Percentiles rank a stretch among this genome's conserved stretches.
phyloP scores from a whole-genome alignment of 1,139 yeast genomes.

The Ogataea hybrid region DNA sequence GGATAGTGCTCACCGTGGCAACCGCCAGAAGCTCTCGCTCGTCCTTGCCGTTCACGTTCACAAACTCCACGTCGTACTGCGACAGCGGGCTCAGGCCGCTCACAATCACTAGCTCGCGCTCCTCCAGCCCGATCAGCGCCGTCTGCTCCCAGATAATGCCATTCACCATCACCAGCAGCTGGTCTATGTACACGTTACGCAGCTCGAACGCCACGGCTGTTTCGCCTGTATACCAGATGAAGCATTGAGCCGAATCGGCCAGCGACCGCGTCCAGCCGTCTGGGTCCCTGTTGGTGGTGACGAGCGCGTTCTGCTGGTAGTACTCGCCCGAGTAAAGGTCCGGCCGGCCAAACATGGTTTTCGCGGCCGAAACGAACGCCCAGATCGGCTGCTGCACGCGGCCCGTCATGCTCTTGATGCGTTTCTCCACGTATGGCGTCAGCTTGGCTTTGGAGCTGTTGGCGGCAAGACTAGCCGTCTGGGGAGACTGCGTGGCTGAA shows the following conservation, averaged over 20 bases:
- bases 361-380: conserved; percentile 63
- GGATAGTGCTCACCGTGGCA: conserved; percentile 44
- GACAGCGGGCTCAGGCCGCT: conserved; percentile 67
- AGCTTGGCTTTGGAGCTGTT: conserved; percentile 14
- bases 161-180: conserved; percentile 51
- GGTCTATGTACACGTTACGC: conserved; percentile 38
- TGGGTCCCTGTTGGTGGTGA: conserved; percentile 33
- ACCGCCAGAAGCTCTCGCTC: conserved; percentile 42
- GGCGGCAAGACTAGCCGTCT: neutral
- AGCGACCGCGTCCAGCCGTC: conserved; percentile 34
- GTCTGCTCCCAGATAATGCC: conserved; percentile 64
- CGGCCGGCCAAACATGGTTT: conserved; percentile 50
- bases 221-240: conserved; percentile 52
- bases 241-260: conserved; percentile 37
- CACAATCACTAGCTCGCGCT: conserved; percentile 47
- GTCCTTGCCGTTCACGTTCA: conserved; percentile 38
- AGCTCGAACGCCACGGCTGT: conserved; percentile 48
- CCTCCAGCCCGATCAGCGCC: conserved; percentile 38
- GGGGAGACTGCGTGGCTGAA: conserved; percentile 16
- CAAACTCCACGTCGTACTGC: conserved; percentile 65
- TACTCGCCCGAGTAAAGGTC: conserved; percentile 40
- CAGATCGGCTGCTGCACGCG: conserved; percentile 58
- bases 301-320: conserved; percentile 34
- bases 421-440: conserved; percentile 24
- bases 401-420: conserved; percentile 18